These are phyloP conservation scores for Scolecobasidium constrictum DNA, from an alignment of 2,329 filamentous ascomycete genomes.

Conservation along the genomic window DNA sequence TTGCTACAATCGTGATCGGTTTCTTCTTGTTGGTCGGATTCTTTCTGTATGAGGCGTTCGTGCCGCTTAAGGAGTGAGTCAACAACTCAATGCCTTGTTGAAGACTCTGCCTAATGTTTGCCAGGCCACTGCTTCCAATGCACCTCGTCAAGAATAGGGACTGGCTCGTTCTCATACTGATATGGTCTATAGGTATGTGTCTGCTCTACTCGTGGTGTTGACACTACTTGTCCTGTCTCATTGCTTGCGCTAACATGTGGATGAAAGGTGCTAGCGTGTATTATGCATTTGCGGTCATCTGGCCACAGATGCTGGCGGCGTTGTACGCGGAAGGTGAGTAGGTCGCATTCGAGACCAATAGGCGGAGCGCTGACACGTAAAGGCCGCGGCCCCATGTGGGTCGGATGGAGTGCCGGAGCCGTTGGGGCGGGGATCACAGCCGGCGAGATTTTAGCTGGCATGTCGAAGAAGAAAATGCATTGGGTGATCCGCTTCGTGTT, in stretches of 20 bases:
- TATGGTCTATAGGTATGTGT: slow-evolving; percentile 14
- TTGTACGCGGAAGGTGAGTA: slow-evolving; percentile 10
- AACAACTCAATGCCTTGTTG: too few species aligned
- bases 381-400: too few species aligned
- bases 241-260: too few species aligned
- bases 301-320: slow-evolving; percentile 14
- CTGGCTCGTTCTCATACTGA: slow-evolving; percentile 12
- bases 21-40: slow-evolving; percentile 11
- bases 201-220: too few species aligned
- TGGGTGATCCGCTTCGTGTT: slow-evolving; percentile 15
- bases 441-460: slow-evolving; percentile 17
- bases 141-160: slow-evolving; percentile 12
- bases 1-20: slow-evolving; percentile 16
- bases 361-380: too few species aligned
- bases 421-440: slow-evolving; percentile 13
- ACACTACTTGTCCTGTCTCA: too few species aligned
- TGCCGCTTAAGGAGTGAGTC: slow-evolving; percentile 12
- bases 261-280: slow-evolving; percentile 19
- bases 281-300: slow-evolving; percentile 15
- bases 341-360: slow-evolving; percentile 14
- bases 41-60: slow-evolving; percentile 15
- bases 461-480: slow-evolving; percentile 16
- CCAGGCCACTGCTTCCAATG: slow-evolving; percentile 16
- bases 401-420: slow-evolving; percentile 15
- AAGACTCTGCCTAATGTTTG: too few species aligned